Evolutionary conservation across 116 monocot genomes (phyloP), one percentile per base, ranked within the genome.

Genomic region (Zostera marina): DNA sequence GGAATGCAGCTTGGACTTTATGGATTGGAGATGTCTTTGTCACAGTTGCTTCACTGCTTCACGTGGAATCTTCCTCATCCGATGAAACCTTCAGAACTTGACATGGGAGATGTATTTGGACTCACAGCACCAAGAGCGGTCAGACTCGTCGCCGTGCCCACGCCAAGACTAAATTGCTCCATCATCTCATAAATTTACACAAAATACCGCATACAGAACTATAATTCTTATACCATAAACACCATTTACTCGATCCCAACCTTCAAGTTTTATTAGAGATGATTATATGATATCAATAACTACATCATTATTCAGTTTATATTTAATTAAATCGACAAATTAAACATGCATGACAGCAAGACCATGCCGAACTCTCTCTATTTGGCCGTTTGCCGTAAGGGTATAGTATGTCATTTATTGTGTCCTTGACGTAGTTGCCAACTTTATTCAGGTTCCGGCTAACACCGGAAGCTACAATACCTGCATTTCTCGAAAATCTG

Each of bases 401-500:
- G 53, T 88, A 88, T 46, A 88, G 49, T 47, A 84, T 88, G 64
- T 88, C 88, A 32, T 88, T 85, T n/a, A 94, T 14, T 42, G 62
- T 77, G 23, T 81, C 78, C 74, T 94, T 94, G 23, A 94, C 38
- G 21, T 85, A 82, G 69, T 63, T 75, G 24, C 79, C 94, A 14
- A 69, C 88, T 60, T 69, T 76, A 47, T 77, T 56, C 40, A 94
- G 58, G 71, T 96, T 96, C 48, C 68, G 67, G 17, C 69, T 66
- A 16, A 82, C 88, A 19, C 88, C 88, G 13, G 82, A 75, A 44
- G 88, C 88, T 25, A 96, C 94, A 20, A 96, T 71, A 1, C 84
- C 76, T 17, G 93, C 87, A 63, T 84, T 83, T 67, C 84, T 84
- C 11, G 67, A 69, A 67, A 88, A 81, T 74, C 93, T 94, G 84